Percentiles rank a stretch among this genome's conserved stretches.
Conservation (phyloP, 1,284 basidiomycete species). For the Ceratobasidium sp. region DNA sequence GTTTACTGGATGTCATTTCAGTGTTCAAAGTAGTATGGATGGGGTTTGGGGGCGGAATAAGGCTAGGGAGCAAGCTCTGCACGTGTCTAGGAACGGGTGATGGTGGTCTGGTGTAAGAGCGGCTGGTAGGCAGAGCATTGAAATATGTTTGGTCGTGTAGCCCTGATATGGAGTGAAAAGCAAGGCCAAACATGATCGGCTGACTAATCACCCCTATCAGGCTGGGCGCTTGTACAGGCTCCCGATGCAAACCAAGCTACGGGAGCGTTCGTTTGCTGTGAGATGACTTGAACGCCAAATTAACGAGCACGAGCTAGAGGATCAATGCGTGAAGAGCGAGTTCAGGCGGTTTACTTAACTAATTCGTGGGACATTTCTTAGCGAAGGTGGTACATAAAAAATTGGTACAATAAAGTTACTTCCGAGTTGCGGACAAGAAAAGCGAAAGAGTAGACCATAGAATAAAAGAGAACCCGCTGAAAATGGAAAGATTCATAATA, state of each 20-base stretch:
- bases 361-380: no score
- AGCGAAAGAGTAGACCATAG: neutral
- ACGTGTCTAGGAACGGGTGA: neutral
- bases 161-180: slow-evolving; percentile 3
- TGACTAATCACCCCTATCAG: no score
- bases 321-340: no score
- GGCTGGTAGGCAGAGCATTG: neutral
- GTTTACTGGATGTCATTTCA: neutral
- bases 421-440: neutral
- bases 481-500: neutral
- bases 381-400: no score
- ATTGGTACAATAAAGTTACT: slow-evolving; percentile 13
- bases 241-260: no score
- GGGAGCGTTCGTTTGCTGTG: no score
- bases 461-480: neutral
- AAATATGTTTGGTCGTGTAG: neutral
- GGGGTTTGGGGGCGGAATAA: neutral
- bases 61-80: no score
- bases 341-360: no score
- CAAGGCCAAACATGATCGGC: neutral
- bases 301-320: no score
- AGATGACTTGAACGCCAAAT: no score
- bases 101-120: neutral
- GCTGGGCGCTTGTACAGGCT: no score
- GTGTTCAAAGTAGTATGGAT: neutral